Evolutionary conservation across 345 rosid genomes (phyloP).

Genomic region (Eucalyptus pumila): DNA sequence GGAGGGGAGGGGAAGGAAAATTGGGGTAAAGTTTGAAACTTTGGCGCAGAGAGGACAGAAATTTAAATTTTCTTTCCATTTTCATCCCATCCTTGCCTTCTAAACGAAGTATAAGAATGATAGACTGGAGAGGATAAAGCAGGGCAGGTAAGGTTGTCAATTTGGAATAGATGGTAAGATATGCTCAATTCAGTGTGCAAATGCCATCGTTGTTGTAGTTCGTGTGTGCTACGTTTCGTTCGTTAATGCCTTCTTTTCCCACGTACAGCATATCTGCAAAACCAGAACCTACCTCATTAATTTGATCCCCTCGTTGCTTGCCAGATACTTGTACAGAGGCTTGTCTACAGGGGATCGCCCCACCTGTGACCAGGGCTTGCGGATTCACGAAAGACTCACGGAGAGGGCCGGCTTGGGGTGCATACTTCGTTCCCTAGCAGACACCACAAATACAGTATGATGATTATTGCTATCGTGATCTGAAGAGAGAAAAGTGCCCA

Average conservation of each 20-base stretch:
- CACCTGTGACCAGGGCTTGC: constrained; percentile 74
- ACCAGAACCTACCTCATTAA: neutral
- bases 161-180: too few relatives aligned
- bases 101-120: too few relatives aligned
- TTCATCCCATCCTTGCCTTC: too few relatives aligned
- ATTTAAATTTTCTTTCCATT: too few relatives aligned
- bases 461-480: neutral
- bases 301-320: neutral
- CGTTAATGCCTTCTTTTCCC: neutral
- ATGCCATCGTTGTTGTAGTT: neutral
- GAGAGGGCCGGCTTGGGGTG: constrained; percentile 90
- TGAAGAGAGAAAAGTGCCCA: neutral
- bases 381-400: constrained; percentile 77
- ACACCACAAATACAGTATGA: constrained; percentile 70
- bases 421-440: constrained; percentile 67
- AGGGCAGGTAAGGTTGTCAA: too few relatives aligned
- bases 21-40: too few relatives aligned
- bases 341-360: constrained; percentile 89
- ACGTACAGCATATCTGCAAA: neutral
- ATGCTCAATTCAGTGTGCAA: neutral
- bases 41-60: too few relatives aligned
- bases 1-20: too few relatives aligned
- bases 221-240: neutral
- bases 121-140: too few relatives aligned
- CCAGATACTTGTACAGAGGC: constrained; percentile 78